These are phyloP conservation scores for Talinum fruticosum DNA, from an alignment of 148 eudicot genomes.

Conservation along the genomic window DNA sequence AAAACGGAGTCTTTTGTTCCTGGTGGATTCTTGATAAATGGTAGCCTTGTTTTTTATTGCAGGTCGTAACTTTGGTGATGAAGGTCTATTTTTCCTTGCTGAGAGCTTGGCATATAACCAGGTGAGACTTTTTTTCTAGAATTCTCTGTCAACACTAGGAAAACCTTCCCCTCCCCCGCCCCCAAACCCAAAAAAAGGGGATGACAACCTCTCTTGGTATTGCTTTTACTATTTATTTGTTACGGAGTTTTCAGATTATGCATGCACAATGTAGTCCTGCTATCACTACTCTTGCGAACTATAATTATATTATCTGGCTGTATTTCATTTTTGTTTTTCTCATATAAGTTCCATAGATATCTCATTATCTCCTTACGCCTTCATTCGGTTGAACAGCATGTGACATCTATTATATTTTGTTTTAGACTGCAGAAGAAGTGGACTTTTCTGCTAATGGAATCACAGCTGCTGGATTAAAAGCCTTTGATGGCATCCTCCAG, in stretches of 20 bases:
- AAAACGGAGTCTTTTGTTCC: background rate
- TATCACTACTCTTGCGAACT: background rate
- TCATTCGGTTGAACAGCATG: background rate
- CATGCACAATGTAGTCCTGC: background rate
- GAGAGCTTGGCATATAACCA: slow-evolving; percentile 91
- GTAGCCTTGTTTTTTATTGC: slow-evolving; percentile 15
- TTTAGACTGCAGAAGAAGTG: slow-evolving; percentile 83
- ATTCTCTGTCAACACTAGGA: background rate
- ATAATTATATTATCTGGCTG: background rate
- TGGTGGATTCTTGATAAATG: background rate
- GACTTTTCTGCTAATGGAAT: slow-evolving; percentile 89
- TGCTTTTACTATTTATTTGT: slow-evolving; percentile 2
- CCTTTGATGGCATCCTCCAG: slow-evolving; percentile 85
- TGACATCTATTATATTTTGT: slow-evolving; percentile 7
- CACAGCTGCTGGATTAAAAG: slow-evolving; percentile 82
- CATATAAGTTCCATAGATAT: slow-evolving; percentile 3
- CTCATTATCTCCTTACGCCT: background rate
- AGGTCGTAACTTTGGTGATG: slow-evolving; percentile 90
- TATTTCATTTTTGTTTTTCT: background rate
- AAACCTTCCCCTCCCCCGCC: background rate
- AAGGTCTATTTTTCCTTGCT: slow-evolving; percentile 83
- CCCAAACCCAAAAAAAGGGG: background rate
- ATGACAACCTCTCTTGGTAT: background rate
- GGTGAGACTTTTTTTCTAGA: slow-evolving; percentile 35
- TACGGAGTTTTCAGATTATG: background rate